These are phyloP conservation scores for Akanthomyces lecanii DNA, from an alignment of 2,329 filamentous ascomycete genomes.

Conservation along the genomic window DNA sequence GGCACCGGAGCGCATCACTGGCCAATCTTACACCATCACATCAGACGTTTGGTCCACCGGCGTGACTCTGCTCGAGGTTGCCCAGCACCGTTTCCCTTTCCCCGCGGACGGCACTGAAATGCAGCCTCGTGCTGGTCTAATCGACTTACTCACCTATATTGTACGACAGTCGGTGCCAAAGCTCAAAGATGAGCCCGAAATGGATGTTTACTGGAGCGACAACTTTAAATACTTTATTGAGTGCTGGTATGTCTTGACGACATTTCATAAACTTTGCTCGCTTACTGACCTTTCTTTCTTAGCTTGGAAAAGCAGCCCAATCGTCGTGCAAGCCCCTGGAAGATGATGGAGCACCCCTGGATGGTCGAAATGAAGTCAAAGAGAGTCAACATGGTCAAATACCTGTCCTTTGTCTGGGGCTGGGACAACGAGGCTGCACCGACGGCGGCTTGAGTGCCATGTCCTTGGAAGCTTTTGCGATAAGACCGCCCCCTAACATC, in stretches of 20 bases:
- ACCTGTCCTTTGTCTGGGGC: slow-evolving; percentile 92
- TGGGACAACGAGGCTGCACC: slow-evolving; percentile 64
- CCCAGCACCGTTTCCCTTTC: slow-evolving; percentile 97
- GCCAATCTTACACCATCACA: slow-evolving; percentile 96
- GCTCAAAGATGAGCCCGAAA: slow-evolving; percentile 88
- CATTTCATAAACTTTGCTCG: not conserved
- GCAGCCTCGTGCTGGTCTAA: slow-evolving; percentile 86
- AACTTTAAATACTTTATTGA: slow-evolving; percentile 99
- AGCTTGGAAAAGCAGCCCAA: slow-evolving; percentile 92
- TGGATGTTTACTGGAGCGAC: slow-evolving; percentile 88
- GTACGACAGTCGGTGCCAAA: slow-evolving; percentile 93
- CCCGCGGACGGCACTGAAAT: slow-evolving; percentile 93
- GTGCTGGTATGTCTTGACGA: slow-evolving; percentile 72
- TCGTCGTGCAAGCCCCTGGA: slow-evolving; percentile 89
- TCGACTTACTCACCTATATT: slow-evolving; percentile 95
- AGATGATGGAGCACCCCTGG: slow-evolving; percentile 98
- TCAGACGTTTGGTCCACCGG: slow-evolving; percentile 98
- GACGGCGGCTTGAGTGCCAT: not conserved
- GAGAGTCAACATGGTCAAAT: slow-evolving; percentile 95
- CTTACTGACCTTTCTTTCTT: slow-evolving; percentile 23
- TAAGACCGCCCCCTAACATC: not conserved
- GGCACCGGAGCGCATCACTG: slow-evolving; percentile 96
- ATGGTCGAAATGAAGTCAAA: slow-evolving; percentile 95
- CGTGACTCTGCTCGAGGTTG: slow-evolving; percentile 97
- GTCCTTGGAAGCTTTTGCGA: not conserved